Conservation (phyloP, 1,284 basidiomycete species). For the Malassezia nana region DNA sequence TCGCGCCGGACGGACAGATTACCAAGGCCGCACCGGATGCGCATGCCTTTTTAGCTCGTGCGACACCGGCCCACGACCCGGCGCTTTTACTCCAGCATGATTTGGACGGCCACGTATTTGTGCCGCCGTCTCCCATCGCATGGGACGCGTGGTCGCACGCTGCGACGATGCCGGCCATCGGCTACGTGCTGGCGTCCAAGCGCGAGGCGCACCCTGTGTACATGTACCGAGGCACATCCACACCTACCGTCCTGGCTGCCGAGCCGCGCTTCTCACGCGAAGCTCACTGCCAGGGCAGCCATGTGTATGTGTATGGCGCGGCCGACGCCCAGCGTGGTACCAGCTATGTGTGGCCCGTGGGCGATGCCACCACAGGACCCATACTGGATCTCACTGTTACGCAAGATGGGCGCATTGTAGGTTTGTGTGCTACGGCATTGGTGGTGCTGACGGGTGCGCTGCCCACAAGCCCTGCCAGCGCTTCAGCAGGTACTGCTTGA, state of each 20-base stretch:
- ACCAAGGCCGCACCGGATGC: neutral
- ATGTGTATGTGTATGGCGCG: constrained; percentile 16
- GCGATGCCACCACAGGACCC: neutral
- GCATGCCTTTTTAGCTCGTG: constrained; percentile 11
- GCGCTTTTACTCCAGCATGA: constrained; percentile 63
- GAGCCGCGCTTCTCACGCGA: neutral
- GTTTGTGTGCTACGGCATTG: constrained; percentile 3
- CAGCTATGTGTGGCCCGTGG: constrained; percentile 8
- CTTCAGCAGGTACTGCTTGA: constrained; percentile 60
- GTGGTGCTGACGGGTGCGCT: neutral
- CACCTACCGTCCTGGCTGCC: constrained; percentile 1
- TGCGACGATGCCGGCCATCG: constrained; percentile 72
- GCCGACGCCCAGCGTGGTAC: constrained; percentile 6
- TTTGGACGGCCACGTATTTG: constrained; percentile 70
- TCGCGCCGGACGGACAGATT: constrained; percentile 46
- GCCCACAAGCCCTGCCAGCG: constrained; percentile 10
- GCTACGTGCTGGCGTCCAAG: constrained; percentile 90
- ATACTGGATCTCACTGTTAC: neutral
- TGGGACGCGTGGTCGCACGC: constrained; percentile 60
- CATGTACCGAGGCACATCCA: neutral
- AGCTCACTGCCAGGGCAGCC: neutral
- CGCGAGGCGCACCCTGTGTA: constrained; percentile 38
- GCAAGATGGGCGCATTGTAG: neutral
- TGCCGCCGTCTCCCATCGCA: constrained; percentile 38
- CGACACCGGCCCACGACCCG: neutral